Percentiles rank a stretch among this genome's conserved stretches.
These are phyloP conservation scores for Ceratobasidium sp. DNA, from an alignment of 1,284 basidiomycete genomes.

Conservation along the genomic window DNA sequence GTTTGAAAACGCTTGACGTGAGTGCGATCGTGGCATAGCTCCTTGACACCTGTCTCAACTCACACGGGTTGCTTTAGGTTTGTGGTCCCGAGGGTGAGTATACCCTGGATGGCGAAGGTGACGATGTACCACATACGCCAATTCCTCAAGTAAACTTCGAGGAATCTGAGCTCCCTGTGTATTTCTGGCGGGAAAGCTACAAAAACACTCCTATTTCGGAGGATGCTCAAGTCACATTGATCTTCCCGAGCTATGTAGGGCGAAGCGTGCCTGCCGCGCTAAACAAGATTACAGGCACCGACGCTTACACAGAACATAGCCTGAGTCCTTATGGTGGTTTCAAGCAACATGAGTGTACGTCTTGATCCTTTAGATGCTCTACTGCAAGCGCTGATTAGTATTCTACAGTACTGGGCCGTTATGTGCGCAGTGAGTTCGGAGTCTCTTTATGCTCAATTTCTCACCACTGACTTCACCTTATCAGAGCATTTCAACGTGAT, in stretches of 20 bases:
- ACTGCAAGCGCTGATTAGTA: background rate
- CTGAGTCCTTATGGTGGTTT: too few relatives aligned
- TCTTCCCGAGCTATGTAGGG: constrained; percentile 3
- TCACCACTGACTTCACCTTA: background rate
- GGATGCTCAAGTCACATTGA: constrained; percentile 5
- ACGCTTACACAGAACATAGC: too few relatives aligned
- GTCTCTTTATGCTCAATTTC: background rate
- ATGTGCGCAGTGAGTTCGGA: background rate
- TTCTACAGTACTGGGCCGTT: background rate
- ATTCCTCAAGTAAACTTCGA: constrained; percentile 24
- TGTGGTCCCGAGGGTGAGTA: background rate
- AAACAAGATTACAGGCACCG: background rate
- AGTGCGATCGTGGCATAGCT: background rate
- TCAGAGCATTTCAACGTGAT: background rate
- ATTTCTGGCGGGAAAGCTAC: constrained; percentile 27
- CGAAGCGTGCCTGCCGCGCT: background rate
- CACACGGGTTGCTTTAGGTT: background rate
- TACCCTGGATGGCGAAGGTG: background rate
- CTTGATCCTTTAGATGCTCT: too few relatives aligned
- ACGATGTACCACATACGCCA: background rate
- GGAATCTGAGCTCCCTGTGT: background rate
- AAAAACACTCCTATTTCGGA: background rate
- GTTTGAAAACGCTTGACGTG: constrained; percentile 15
- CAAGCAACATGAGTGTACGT: too few relatives aligned
- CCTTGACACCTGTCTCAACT: background rate